Base-by-base conservation (phyloP, 495 filamentous ascomycete genomes). In the Penicillium coprophilum region DNA sequence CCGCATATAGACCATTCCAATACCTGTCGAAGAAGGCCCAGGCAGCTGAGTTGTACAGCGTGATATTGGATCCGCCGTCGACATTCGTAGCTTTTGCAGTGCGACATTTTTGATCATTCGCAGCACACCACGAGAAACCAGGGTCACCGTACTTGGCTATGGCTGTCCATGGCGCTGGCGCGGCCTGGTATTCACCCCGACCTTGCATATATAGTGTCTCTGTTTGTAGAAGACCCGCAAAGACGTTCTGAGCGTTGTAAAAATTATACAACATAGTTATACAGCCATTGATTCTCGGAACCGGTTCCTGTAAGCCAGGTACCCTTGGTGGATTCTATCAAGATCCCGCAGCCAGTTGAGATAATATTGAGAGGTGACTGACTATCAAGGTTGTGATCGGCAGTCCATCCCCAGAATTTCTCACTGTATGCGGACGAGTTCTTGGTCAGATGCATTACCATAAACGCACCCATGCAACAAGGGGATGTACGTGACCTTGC, bases 381-480 rank as follows among this genome's bases (percentile, higher is more conserved):
- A 39, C 69, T 67, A 58, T 84, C 79, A 0, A 84, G 71, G 47
- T 74, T 71, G 55, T 83, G 82, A 62, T 84, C 82, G 0, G 81
- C 80, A n/a, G 79, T 82, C 83, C 82, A 85, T 19, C 77, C 78
- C 82, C 84, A 86, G 64, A 85, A 75, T 56, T 82, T 80, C 54
- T 86, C 83, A 45, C 85, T 70, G 51, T 85, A 87, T 7, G 72
- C 76, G 3, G 78, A 82, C 1, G 78, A 74, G 9, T 65, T 72
- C 5, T 64, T 39, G 5, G 79, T 79, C 1, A 87, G 58, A 48
- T 86, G 81, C 39, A 86, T 64, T 7, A 85, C 63, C 46, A 76
- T 67, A 55, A 76, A 82, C 0, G 81, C 81, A 3, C 81, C 83
- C 63, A 71, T 71, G 43, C 72, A 75, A 41, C 64, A 73, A 70